Percentiles rank a stretch among this genome's conserved stretches.
phyloP scores from a whole-genome alignment of 192 early-diverging fungal species.

The Coemansia erecta region DNA sequence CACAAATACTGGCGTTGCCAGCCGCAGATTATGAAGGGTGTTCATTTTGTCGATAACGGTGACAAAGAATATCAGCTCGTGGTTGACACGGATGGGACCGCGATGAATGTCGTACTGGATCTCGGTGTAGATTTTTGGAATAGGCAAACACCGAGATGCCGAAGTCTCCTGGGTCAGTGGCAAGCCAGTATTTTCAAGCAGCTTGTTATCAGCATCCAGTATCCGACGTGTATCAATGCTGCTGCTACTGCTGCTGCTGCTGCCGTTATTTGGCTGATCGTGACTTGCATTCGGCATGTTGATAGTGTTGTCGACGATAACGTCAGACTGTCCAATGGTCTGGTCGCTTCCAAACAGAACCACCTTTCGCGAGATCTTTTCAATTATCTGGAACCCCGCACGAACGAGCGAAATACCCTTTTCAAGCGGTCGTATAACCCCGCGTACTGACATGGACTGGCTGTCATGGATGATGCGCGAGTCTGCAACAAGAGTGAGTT shows the following conservation, averaged over 20 bases:
- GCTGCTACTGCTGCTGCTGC: background rate
- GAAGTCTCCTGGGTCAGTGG: constrained; percentile 32
- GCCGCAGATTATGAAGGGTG: constrained; percentile 33
- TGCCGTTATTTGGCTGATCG: background rate
- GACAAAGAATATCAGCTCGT: constrained; percentile 36
- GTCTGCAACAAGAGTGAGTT: constrained; percentile 27
- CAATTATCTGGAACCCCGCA: constrained; percentile 39
- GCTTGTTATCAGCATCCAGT: background rate
- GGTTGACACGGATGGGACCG: constrained; percentile 31
- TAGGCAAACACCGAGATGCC: constrained; percentile 22
- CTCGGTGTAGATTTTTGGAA: constrained; percentile 39
- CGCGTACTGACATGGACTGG: constrained; percentile 43
- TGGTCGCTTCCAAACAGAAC: constrained; percentile 13
- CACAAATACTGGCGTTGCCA: constrained; percentile 45
- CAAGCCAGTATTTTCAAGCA: constrained; percentile 12
- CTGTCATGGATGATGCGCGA: constrained; percentile 39
- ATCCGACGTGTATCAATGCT: background rate
- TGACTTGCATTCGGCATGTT: constrained; percentile 13
- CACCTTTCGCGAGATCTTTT: constrained; percentile 19
- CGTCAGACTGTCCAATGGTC: constrained; percentile 2
- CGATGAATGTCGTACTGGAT: constrained; percentile 51
- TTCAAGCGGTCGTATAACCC: constrained; percentile 31
- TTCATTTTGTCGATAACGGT: constrained; percentile 23
- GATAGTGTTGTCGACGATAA: constrained; percentile 23
- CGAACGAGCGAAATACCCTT: constrained; percentile 35